Conservation (phyloP, 805 yeast genomes). For the Myxozyma sirexii region DNA sequence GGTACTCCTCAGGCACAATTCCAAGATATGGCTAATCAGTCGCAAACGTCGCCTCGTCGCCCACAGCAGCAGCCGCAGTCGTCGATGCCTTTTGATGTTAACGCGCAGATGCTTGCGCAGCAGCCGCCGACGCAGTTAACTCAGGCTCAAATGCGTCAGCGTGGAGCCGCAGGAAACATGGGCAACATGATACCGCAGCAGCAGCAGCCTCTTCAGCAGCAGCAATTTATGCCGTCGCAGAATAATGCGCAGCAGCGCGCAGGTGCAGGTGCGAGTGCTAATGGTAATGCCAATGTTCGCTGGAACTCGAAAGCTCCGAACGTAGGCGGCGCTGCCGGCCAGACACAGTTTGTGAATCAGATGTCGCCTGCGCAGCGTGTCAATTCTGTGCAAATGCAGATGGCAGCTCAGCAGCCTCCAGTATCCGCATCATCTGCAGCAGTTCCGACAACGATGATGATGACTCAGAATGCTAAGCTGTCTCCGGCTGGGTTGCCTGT, state of each 20-base stretch:
- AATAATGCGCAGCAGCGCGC: neutral
- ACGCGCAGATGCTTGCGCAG: conserved; percentile 1
- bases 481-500: conserved; percentile 17
- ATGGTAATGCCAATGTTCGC: no score
- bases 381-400: conserved; percentile 8
- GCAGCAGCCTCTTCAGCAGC: conserved; percentile 17
- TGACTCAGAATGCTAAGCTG: neutral
- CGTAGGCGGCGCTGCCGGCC: conserved; percentile 5
- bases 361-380: conserved; percentile 11
- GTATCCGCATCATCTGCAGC: conserved; percentile 2
- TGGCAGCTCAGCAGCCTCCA: neutral
- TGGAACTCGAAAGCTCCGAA: neutral
- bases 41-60: neutral
- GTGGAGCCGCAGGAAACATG: conserved; percentile 1
- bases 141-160: conserved; percentile 1
- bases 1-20: neutral
- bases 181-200: neutral
- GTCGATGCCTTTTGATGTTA: conserved; percentile 6
- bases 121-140: conserved; percentile 8
- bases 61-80: conserved; percentile 6
- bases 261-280: neutral
- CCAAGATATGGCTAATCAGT: conserved; percentile 2
- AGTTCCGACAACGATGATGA: conserved; percentile 1
- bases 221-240: conserved; percentile 7
- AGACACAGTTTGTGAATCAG: conserved; percentile 19